Base-by-base conservation (phyloP, 129 eudicot genomes). In the Erigeron canadensis region DNA sequence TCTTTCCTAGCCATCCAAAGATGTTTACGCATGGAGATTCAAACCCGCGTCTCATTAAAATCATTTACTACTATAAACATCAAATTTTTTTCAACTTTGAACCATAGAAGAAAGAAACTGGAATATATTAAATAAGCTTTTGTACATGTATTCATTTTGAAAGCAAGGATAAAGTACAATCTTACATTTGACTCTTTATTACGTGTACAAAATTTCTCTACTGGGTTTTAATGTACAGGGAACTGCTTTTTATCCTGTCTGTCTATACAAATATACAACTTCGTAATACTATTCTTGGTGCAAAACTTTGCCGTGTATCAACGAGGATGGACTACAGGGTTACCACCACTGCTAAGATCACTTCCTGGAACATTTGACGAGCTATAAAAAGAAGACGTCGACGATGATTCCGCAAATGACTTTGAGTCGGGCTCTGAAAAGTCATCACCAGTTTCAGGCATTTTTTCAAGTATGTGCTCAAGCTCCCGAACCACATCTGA, bases 401-500 rank as follows among this genome's bases (percentile, higher is more conserved):
- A 55, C 5, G 87, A 58, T 15, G 87, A 79, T 69, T 79, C 83
- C 46, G 75, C 65, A 34, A 71, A 81, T 34, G 51, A 74, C 69
- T 56, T 48, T 23, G 89, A 79, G 23, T 79, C 74, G 1, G 70
- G 53, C 45, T 65, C 77, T 15, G 77, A 70, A 40, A 80, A 40
- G 39, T 77, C 79, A 40, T 39, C 38, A n/a, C 59, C 80, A 5
- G 77, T 70, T 46, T 86, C 81, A 1, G 96, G 94, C 73, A 83
- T 73, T 79, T 73, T 80, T 60, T 64, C 51, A 1, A 86, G 77
- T 40, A 89, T 75, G 71, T 81, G 73, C 70, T 92, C 95, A 0
- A 92, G 86, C 71, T 89, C 96, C 59, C 98, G 83, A 10, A 92
- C 98, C 74, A 92, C 91, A 4, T 85, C 91, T 61, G 72, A 57